phyloP scores from a whole-genome alignment of 192 early-diverging fungal genomes.

The Chytriomyces hyalinus region DNA sequence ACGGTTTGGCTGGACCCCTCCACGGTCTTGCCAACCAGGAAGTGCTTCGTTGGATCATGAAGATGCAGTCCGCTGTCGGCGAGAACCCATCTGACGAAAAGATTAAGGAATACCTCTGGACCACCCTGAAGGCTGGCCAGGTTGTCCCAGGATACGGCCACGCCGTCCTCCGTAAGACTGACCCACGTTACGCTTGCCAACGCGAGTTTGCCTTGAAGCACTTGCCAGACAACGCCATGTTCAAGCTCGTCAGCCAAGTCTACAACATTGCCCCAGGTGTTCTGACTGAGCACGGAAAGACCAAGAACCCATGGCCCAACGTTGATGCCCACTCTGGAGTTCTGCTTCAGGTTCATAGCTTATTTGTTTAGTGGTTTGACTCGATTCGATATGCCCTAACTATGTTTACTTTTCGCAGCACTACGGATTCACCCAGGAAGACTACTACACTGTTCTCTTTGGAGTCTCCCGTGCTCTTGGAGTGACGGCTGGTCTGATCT shows the following conservation, averaged over 20 bases:
- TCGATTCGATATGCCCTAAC: neutral
- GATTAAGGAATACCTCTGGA: conserved; percentile 97
- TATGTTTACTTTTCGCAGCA: conserved; percentile 58
- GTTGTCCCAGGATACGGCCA: conserved; percentile 99
- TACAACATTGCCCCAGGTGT: conserved; percentile 98
- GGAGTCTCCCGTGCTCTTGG: conserved; percentile 98
- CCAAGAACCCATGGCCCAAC: conserved; percentile 99
- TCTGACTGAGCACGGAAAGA: conserved; percentile 98
- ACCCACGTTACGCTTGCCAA: conserved; percentile 98
- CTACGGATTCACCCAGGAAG: conserved; percentile 95
- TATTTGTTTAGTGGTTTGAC: neutral
- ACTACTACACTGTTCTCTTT: conserved; percentile 99
- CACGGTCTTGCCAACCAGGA: conserved; percentile 99
- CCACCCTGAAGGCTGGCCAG: conserved; percentile 92
- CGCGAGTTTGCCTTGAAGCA: conserved; percentile 99
- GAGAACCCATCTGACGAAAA: conserved; percentile 85
- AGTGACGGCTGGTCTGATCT: conserved; percentile 93
- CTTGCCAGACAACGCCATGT: conserved; percentile 93
- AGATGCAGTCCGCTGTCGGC: conserved; percentile 90
- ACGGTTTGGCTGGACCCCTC: conserved; percentile 97
- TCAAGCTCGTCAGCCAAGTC: conserved; percentile 93
- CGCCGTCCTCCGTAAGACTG: conserved; percentile 95
- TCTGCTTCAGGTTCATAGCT: conserved; percentile 65
- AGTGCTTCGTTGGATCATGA: conserved; percentile 95
- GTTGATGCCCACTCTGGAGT: conserved; percentile 99